phyloP scores from a whole-genome alignment of 805 yeast species.

The Candida andamanensis region DNA sequence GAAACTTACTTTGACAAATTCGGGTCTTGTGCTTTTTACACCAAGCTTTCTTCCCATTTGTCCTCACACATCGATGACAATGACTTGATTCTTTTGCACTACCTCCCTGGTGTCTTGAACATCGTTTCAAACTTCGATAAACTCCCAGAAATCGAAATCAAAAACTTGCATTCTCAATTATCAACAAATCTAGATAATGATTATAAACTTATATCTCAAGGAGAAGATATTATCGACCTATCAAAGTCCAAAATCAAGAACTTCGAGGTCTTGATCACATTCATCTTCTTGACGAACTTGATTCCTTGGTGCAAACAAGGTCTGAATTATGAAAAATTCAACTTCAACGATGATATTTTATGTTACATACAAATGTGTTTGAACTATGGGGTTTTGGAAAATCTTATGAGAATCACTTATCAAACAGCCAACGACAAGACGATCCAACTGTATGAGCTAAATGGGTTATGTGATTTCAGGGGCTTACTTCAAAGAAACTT shows the following conservation, averaged over 20 bases:
- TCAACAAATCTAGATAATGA: conserved; percentile 23
- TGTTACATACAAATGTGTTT: conserved; percentile 55
- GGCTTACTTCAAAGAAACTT: conserved; percentile 60
- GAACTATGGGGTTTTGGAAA: conserved; percentile 67
- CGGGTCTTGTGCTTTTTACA: conserved; percentile 28
- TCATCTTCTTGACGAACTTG: conserved; percentile 52
- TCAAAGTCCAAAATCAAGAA: conserved; percentile 27
- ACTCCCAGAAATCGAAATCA: conserved; percentile 13
- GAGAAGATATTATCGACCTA: conserved; percentile 21
- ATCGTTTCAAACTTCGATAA: conserved; percentile 41
- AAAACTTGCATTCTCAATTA: conserved; percentile 35
- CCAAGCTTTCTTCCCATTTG: conserved; percentile 40
- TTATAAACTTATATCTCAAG: conserved; percentile 14
- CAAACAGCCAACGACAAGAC: conserved; percentile 44
- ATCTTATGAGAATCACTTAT: conserved; percentile 54
- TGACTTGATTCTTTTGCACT: conserved; percentile 62
- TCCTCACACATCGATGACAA: conserved; percentile 45
- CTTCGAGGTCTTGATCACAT: conserved; percentile 40
- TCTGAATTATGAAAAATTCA: conserved; percentile 38
- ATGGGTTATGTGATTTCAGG: conserved; percentile 59
- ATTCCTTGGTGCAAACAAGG: conserved; percentile 62
- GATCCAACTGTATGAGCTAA: conserved; percentile 32
- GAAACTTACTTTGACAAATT: conserved; percentile 29
- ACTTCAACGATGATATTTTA: conserved; percentile 53
- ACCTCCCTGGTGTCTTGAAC: conserved; percentile 53